A percentile compares a stretch with the other conserved stretches of the same genome.
Conservation (phyloP, 2,329 filamentous ascomycete genomes). For the Rhynchosporium graminicola region DNA sequence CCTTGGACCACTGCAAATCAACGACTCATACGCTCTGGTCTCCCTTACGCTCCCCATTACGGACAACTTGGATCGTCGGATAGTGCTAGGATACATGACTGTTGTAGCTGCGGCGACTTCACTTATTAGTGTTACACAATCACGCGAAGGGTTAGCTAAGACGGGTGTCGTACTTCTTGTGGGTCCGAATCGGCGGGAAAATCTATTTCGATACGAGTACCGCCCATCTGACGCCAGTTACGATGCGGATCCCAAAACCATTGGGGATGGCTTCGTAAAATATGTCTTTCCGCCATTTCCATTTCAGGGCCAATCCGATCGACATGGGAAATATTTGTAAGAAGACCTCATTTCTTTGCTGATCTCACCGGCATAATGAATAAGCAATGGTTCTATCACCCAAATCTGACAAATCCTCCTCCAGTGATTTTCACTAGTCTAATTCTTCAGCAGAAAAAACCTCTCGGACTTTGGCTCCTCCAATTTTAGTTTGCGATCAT, state of each 20-base stretch:
- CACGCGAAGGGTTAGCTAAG: conserved; percentile 67
- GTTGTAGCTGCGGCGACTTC: conserved; percentile 69
- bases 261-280: conserved; percentile 51
- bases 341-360: conserved; percentile 40
- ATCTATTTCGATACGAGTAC: conserved; percentile 56
- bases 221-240: conserved; percentile 52
- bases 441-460: conserved; percentile 34
- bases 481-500: conserved; percentile 61
- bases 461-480: conserved; percentile 39
- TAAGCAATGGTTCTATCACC: neutral
- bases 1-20: conserved; percentile 58
- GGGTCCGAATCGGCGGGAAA: conserved; percentile 66
- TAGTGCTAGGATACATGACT: conserved; percentile 82
- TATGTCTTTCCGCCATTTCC: conserved; percentile 61
- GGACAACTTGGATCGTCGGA: conserved; percentile 59
- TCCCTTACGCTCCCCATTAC: conserved; percentile 81
- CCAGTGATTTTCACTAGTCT: conserved; percentile 26
- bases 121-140: conserved; percentile 61
- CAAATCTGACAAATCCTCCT: too few relatives aligned
- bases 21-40: conserved; percentile 71
- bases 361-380: neutral
- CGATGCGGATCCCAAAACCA: conserved; percentile 42
- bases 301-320: conserved; percentile 44
- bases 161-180: conserved; percentile 72
- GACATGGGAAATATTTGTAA: conserved; percentile 48